Evolutionary conservation across 179 eudicot genomes (phyloP), one percentile per base, ranked within the genome.

Genomic region (Silene noctiflora): DNA sequence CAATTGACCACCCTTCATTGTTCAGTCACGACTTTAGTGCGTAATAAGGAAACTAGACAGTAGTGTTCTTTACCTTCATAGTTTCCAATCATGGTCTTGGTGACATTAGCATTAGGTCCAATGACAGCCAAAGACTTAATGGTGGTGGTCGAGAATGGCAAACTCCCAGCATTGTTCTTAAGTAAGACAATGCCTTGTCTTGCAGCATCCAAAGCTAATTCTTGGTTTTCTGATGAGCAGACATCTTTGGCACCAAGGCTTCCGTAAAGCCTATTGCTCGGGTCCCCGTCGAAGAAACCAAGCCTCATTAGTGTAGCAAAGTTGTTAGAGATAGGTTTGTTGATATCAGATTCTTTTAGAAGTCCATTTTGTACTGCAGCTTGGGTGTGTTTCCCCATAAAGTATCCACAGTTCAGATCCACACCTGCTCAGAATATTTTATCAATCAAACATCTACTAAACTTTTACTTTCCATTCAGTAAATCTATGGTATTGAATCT

Each of bases 51-150:
- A 25, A 63, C 9, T 29, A 29, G 33, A 29, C 33, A 29, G 33
- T 35, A 35, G 29, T 22, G 29, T 21, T 16, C 9, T 2, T 70
- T 84, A 90, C 98, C 99, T 87, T 87, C 99, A 53, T 95, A 95
- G 81, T 89, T 95, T 21, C 97, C 99, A 21, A 95, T 81, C 97
- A 95, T 92, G 46, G 93, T 87, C 71, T 82, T 77, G n/a, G 96
- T 89, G 74, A 83, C 95, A 84, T 95, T 88, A 59, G 95, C 96
- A 78, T 95, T 95, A 75, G 97, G 99, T 61, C 99, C 99, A 71
- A 95, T 95, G 13, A 95, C 97, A 1, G 96, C 99, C 71, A 95
- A 73, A 1, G 91, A 83, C 84, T 87, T 86, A 79, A 86, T 85
- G 6, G 67, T 25, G 10, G 89, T 73, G 5, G 90, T 74, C 25